Percentiles rank a stretch among this genome's conserved stretches.
phyloP scores from a whole-genome alignment of 2,329 filamentous ascomycete species.

The Aureobasidium sp. region DNA sequence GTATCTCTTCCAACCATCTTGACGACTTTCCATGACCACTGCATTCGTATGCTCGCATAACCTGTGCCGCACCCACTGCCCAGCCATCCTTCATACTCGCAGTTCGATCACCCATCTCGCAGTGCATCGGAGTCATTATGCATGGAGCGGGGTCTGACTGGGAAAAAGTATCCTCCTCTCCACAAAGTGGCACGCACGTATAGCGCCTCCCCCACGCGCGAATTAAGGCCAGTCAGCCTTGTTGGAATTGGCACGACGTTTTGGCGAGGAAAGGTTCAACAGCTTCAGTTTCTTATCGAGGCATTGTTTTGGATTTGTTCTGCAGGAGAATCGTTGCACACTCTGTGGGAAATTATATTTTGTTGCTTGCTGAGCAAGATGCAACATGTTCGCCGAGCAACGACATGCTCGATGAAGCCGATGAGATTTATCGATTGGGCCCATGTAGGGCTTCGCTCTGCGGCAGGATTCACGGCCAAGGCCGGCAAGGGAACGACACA shows the following conservation, averaged over 20 bases:
- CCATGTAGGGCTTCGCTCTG: background rate
- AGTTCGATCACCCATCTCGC: conserved; percentile 2
- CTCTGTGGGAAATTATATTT: background rate
- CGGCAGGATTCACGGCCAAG: background rate
- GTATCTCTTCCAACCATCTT: background rate
- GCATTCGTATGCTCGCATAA: conserved; percentile 11
- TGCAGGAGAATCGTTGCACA: background rate
- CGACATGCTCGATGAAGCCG: background rate
- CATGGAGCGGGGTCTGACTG: conserved; percentile 3
- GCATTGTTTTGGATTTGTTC: background rate
- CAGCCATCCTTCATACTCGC: conserved; percentile 3
- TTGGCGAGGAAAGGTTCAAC: background rate
- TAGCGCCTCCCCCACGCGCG: conserved; percentile 6
- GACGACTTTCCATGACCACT: conserved; percentile 4
- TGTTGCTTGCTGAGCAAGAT: background rate
- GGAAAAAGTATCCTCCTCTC: background rate
- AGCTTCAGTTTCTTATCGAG: background rate
- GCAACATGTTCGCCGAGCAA: background rate
- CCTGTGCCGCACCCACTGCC: conserved; percentile 7
- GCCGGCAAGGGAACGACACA: background rate
- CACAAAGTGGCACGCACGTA: conserved; percentile 9
- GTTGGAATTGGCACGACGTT: background rate
- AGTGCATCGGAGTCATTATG: background rate
- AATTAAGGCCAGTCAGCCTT: conserved; percentile 4
- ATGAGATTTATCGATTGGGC: background rate